phyloP scores from a whole-genome alignment of 2,329 filamentous ascomycete genomes.

The Xylariomycetidae sp. region DNA sequence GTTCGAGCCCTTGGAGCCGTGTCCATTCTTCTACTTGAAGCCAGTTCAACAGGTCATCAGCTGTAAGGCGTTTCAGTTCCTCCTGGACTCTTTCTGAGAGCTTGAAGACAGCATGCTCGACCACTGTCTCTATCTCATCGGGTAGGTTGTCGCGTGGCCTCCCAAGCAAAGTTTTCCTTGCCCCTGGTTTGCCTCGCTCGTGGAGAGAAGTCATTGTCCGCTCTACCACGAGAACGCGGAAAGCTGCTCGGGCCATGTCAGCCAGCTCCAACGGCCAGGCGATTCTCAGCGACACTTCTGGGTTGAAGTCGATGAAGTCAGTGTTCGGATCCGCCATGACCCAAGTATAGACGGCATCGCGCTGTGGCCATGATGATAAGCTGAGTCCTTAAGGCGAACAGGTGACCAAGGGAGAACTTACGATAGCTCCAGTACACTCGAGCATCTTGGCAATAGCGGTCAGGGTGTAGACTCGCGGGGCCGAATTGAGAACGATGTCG shows the following conservation, averaged over 20 bases:
- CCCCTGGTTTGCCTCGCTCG: not conserved
- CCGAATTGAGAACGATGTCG: constrained; percentile 56
- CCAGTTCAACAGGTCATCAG: constrained; percentile 23
- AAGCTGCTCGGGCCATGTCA: constrained; percentile 43
- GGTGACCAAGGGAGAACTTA: constrained; percentile 20
- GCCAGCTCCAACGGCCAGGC: constrained; percentile 42
- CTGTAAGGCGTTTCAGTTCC: constrained; percentile 8
- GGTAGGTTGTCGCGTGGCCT: constrained; percentile 33
- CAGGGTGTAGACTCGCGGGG: constrained; percentile 63
- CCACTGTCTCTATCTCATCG: constrained; percentile 27
- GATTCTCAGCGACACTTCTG: constrained; percentile 57
- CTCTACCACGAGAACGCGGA: constrained; percentile 60
- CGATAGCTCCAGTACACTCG: constrained; percentile 42
- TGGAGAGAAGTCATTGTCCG: constrained; percentile 34
- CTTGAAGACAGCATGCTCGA: constrained; percentile 20
- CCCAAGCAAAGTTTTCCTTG: constrained; percentile 39
- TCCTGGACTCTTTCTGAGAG: constrained; percentile 15
- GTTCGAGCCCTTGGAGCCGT: too few relatives aligned
- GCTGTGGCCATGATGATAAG: constrained; percentile 16
- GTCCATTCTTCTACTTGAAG: too few relatives aligned
- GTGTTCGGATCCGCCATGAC: constrained; percentile 50
- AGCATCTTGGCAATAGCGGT: constrained; percentile 57
- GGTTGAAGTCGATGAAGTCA: constrained; percentile 58
- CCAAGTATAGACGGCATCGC: constrained; percentile 53
- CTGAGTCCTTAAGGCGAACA: not conserved